A percentile compares a stretch with the other conserved stretches of the same genome.
phyloP scores from a whole-genome alignment of 345 rosid species.

The Populus deltoides region DNA sequence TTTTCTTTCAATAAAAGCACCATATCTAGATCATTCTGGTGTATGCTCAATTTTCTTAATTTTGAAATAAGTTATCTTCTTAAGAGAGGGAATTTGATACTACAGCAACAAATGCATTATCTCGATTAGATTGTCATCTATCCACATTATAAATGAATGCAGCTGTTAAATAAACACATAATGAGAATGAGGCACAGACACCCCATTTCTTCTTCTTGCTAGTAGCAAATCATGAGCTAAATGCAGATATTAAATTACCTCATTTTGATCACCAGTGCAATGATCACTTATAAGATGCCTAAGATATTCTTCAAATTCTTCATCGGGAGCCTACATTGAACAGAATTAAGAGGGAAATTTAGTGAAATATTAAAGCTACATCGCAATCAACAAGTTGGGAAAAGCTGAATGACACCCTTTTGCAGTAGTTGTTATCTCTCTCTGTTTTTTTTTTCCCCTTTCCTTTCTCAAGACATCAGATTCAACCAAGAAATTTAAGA shows the following conservation, averaged over 20 bases:
- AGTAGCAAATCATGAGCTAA: background rate
- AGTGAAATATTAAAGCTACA: slow-evolving; percentile 13
- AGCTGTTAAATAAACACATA: background rate
- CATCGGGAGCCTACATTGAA: slow-evolving; percentile 84
- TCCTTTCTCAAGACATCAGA: background rate
- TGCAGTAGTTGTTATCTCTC: too few relatives aligned
- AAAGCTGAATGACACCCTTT: background rate
- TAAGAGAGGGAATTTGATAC: background rate
- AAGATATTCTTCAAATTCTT: slow-evolving; percentile 95
- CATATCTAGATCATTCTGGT: background rate
- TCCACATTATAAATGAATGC: background rate
- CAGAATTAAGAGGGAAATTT: slow-evolving; percentile 4
- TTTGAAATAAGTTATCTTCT: background rate
- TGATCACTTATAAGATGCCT: slow-evolving; percentile 74
- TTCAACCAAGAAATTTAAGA: background rate
- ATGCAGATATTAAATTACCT: slow-evolving; percentile 47
- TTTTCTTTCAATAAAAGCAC: background rate
- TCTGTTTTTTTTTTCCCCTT: too few relatives aligned
- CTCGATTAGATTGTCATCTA: background rate
- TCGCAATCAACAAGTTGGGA: background rate
- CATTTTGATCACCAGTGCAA: slow-evolving; percentile 82
- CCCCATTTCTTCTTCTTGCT: background rate
- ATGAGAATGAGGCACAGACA: too few relatives aligned
- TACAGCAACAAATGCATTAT: background rate
- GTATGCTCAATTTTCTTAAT: too few relatives aligned